These are phyloP conservation scores for Epichloe baconii DNA, from an alignment of 2,329 filamentous ascomycete species.

Conservation along the genomic window DNA sequence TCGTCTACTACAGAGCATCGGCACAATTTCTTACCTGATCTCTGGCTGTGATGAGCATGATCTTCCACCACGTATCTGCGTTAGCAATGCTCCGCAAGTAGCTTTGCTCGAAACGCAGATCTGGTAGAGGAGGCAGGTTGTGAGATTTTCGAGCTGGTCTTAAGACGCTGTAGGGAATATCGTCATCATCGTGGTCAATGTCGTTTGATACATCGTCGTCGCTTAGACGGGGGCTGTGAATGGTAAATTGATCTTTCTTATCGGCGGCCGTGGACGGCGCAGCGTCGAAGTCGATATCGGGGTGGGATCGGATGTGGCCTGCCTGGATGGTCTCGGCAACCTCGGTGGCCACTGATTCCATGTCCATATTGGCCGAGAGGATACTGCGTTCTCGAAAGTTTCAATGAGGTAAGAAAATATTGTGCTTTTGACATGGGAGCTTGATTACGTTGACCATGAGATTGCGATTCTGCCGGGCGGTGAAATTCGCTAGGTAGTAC, in stretches of 20 bases:
- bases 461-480: slow-evolving; percentile 17
- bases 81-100: slow-evolving; percentile 80
- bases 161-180: slow-evolving; percentile 56
- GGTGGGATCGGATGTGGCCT: slow-evolving; percentile 60
- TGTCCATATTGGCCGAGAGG: slow-evolving; percentile 31
- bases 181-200: slow-evolving; percentile 43
- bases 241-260: slow-evolving; percentile 26
- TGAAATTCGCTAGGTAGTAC: slow-evolving; percentile 4
- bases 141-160: slow-evolving; percentile 34
- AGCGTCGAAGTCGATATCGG: slow-evolving; percentile 60
- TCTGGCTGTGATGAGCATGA: slow-evolving; percentile 71
- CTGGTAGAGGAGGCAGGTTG: slow-evolving; percentile 56
- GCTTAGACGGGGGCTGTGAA: slow-evolving; percentile 11
- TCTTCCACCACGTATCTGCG: slow-evolving; percentile 65
- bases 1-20: neutral
- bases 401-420: too few species aligned
- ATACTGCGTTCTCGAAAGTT: neutral
- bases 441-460: neutral
- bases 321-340: slow-evolving; percentile 71
- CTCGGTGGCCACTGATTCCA: slow-evolving; percentile 48
- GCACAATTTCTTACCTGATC: slow-evolving; percentile 56
- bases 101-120: slow-evolving; percentile 94
- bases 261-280: slow-evolving; percentile 69
- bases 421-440: neutral
- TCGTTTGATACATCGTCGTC: slow-evolving; percentile 22